Base-by-base conservation (phyloP, 257 asterid species). In the Capsicum pubescens region DNA sequence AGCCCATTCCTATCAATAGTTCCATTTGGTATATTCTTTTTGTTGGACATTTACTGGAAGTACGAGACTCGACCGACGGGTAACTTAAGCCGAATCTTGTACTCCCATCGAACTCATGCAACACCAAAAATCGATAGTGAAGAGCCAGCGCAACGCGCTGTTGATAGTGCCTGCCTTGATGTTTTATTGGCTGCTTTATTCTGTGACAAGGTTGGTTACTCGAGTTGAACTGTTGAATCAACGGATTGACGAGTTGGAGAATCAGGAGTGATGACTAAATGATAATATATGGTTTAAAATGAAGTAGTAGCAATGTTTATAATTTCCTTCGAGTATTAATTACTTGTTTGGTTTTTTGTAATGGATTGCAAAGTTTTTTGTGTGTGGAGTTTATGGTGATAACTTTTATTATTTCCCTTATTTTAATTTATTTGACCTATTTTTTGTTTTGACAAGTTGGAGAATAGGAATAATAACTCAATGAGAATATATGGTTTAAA, bases 1-100 rank as follows among this genome's bases (percentile, higher is more conserved):
- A 90, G 88, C 56, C 93, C 97, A 1, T 85, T 91, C 70, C 92
- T 90, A 3, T 67, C 92, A 0, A 84, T 91, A 39, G 83, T 92
- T 0, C 93, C 97, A 3, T 91, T 87, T 9, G 87, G 93, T 72
- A 32, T 84, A 0, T 91, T 92, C 84, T 58, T 91, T 84, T 32
- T 91, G 15, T 14, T 91, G 80, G 94, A 92, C 69, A 91, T 91
- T 15, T 91, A 91, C 86, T 92, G 94, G 94, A 92, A 92, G 50
- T 88, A 89, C 74, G 93, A 92, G 74, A 83, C 85, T 6, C 87
- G 93, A 7, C 90, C 97, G 1, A 82, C 68, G 7, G 89, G 95
- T 55, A 35, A 84, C 32, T 4, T 59, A 86, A 54, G 10, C 79
- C 48, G 90, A 57, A 12, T 44, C 90, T 11, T 89, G 95, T 48